phyloP scores from a whole-genome alignment of 441 rosid species.

The Populus hybrid region DNA sequence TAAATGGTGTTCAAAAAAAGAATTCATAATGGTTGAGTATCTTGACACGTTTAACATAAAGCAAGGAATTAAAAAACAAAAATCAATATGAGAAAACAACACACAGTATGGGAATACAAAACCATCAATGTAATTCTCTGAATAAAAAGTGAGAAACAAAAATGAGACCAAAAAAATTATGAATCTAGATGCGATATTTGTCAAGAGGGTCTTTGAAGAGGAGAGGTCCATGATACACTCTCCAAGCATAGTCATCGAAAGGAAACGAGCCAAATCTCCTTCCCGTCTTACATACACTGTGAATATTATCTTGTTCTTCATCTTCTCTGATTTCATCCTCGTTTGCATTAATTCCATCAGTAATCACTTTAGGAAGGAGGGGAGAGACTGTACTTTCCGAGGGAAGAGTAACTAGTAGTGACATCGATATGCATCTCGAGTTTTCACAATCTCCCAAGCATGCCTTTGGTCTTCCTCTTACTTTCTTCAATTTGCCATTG shows the following conservation, averaged over 20 bases:
- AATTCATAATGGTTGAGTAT: background rate
- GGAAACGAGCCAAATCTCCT: constrained; percentile 45
- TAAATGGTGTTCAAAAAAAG: background rate
- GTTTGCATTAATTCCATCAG: background rate
- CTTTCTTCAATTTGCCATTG: constrained; percentile 70
- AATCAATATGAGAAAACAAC: background rate
- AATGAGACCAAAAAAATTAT: background rate
- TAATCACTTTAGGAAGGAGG: constrained; percentile 23
- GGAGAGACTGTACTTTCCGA: constrained; percentile 46
- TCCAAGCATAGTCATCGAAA: constrained; percentile 85
- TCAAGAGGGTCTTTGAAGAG: constrained; percentile 68
- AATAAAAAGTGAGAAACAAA: background rate
- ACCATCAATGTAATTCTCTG: background rate
- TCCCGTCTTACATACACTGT: background rate
- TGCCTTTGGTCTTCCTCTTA: constrained; percentile 53
- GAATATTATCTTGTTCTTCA: constrained; percentile 2
- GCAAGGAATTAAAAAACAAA: background rate
- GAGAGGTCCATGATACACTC: constrained; percentile 59
- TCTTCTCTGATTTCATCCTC: background rate
- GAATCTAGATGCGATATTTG: constrained; percentile 41
- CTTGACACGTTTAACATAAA: background rate
- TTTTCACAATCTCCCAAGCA: constrained; percentile 28
- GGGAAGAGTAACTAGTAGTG: constrained; percentile 60
- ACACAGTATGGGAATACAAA: background rate
- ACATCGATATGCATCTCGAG: constrained; percentile 39